A percentile compares a stretch with the other conserved stretches of the same genome.
Conservation (phyloP, 768 basidiomycete species). For the Vararia minispora region DNA sequence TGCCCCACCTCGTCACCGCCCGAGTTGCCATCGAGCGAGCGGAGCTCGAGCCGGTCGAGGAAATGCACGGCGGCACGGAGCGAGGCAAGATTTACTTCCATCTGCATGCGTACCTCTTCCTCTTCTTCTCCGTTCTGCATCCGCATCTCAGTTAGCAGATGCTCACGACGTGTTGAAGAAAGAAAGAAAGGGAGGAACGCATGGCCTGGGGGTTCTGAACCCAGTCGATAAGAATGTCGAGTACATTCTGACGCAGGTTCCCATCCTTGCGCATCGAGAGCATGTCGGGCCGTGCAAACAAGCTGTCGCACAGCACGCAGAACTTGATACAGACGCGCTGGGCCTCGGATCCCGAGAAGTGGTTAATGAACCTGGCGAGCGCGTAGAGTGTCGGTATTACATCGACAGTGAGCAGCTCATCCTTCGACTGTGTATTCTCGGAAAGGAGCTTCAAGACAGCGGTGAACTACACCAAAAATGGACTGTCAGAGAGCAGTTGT, state of each 20-base stretch:
- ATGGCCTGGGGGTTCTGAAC: constrained; percentile 45
- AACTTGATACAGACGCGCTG: constrained; percentile 67
- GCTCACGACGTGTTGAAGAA: not conserved
- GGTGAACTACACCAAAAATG: constrained; percentile 40
- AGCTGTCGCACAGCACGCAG: constrained; percentile 58
- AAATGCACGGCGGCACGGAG: constrained; percentile 67
- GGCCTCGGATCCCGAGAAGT: constrained; percentile 40
- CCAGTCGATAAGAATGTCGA: constrained; percentile 78
- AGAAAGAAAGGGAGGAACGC: constrained; percentile 17
- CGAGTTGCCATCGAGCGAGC: constrained; percentile 40
- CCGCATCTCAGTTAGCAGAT: too few relatives aligned
- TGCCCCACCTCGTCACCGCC: constrained; percentile 56
- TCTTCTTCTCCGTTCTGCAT: too few relatives aligned
- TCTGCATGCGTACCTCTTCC: constrained; percentile 27
- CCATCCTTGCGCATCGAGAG: constrained; percentile 59
- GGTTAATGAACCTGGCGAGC: constrained; percentile 55
- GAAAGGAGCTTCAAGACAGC: constrained; percentile 66
- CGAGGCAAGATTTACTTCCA: constrained; percentile 65
- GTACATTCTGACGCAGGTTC: constrained; percentile 51
- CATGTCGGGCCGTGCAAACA: constrained; percentile 50
- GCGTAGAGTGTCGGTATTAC: constrained; percentile 27
- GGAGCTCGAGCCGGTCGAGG: constrained; percentile 63
- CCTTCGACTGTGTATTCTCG: constrained; percentile 54
- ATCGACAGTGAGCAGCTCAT: constrained; percentile 41
- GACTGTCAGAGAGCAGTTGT: too few relatives aligned